Percentiles rank a stretch among this genome's conserved stretches.
phyloP scores from a whole-genome alignment of 2,329 filamentous ascomycete genomes.

The Colletotrichum liaoningense region DNA sequence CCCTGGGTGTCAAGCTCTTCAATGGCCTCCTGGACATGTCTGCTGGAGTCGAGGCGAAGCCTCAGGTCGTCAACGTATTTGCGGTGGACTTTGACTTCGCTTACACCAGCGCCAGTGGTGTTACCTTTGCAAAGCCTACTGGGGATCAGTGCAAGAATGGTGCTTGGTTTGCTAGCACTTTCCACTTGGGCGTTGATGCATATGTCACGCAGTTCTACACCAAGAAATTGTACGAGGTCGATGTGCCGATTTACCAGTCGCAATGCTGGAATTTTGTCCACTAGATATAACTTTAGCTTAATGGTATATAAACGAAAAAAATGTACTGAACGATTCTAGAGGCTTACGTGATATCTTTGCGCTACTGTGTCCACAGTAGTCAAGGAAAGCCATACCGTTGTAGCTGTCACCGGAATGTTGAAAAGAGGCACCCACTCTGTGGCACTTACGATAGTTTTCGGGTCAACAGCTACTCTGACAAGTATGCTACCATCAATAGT shows the following conservation, averaged over 20 bases:
- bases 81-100: conserved; percentile 44
- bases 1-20: conserved; percentile 51
- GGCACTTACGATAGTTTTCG: no score
- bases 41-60: conserved; percentile 48
- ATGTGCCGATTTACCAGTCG: conserved; percentile 33
- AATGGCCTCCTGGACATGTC: conserved; percentile 49
- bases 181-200: conserved; percentile 29
- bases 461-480: no score
- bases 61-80: conserved; percentile 51
- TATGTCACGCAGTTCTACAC: conserved; percentile 33
- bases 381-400: no score
- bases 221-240: conserved; percentile 29
- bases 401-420: no score
- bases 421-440: no score
- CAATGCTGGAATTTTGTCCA: conserved; percentile 34
- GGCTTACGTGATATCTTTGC: neutral
- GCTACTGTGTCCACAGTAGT: neutral
- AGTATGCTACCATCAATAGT: no score
- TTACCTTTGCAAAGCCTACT: conserved; percentile 18
- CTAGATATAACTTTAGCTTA: neutral
- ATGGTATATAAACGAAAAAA: neutral
- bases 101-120: conserved; percentile 24
- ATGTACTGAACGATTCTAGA: neutral
- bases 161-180: conserved; percentile 36
- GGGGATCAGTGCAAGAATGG: conserved; percentile 30